These are phyloP conservation scores for Rhexocercosporidium sp. DNA, from an alignment of 2,329 filamentous ascomycete genomes.

Conservation along the genomic window DNA sequence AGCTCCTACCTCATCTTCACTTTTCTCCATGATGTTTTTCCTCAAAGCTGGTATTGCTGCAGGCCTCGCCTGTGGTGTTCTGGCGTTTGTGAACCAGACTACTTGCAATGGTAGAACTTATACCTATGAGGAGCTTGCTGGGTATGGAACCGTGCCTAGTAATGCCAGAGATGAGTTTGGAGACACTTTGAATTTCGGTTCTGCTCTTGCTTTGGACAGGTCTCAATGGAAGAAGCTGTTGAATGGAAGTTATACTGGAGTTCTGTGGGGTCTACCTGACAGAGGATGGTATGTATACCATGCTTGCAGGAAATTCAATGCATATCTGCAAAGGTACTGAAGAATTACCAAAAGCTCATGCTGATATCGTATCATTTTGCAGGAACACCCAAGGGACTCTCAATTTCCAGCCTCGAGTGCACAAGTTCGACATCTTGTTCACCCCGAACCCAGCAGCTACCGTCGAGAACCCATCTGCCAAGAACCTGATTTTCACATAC, in stretches of 20 bases:
- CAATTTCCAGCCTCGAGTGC: constrained; percentile 70
- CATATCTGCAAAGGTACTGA: neutral
- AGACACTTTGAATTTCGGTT: constrained; percentile 72
- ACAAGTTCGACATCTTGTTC: constrained; percentile 68
- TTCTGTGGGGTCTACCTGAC: constrained; percentile 68
- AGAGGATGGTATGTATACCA: constrained; percentile 62
- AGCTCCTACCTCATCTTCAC: neutral
- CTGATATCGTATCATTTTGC: neutral
- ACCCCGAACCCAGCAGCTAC: constrained; percentile 58
- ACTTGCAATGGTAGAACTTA: constrained; percentile 60
- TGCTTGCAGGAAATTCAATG: neutral
- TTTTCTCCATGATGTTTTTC: constrained; percentile 24
- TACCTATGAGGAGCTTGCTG: constrained; percentile 69
- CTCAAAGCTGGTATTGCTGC: constrained; percentile 10
- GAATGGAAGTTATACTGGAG: constrained; percentile 59
- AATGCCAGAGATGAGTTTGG: constrained; percentile 69
- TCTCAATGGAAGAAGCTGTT: constrained; percentile 60
- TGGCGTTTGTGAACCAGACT: constrained; percentile 29
- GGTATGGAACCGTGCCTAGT: constrained; percentile 65
- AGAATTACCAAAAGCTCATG: neutral
- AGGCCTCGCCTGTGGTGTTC: constrained; percentile 14
- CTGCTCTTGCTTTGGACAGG: constrained; percentile 65
- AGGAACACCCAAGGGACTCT: constrained; percentile 74
- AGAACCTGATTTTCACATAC: constrained; percentile 68
- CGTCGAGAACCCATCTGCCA: constrained; percentile 54